Evolutionary conservation across 2,329 filamentous ascomycete genomes (phyloP).

Genomic region (Ascochyta pisi): DNA sequence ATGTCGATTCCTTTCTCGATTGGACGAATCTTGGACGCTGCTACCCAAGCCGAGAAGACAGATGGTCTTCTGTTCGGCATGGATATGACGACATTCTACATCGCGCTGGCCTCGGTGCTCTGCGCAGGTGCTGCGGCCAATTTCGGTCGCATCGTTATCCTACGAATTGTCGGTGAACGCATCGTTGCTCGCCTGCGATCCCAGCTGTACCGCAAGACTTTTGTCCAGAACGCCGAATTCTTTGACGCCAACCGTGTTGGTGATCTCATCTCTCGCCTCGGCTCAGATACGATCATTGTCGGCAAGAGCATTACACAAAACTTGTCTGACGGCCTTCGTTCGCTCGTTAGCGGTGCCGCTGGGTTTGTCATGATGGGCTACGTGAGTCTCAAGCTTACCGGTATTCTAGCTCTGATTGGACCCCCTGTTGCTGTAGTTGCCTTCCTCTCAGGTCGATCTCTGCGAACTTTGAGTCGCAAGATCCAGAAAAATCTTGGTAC

Average conservation of each 20-base stretch:
- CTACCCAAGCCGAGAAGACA: slow-evolving; percentile 72
- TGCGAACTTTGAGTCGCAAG: slow-evolving; percentile 86
- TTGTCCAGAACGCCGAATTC: slow-evolving; percentile 97
- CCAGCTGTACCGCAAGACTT: slow-evolving; percentile 88
- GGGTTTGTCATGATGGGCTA: slow-evolving; percentile 96
- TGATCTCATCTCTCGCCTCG: slow-evolving; percentile 92
- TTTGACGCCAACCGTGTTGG: slow-evolving; percentile 98
- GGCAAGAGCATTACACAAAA: slow-evolving; percentile 99
- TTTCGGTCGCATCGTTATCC: slow-evolving; percentile 90
- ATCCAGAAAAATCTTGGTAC: slow-evolving; percentile 94
- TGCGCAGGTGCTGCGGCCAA: slow-evolving; percentile 87
- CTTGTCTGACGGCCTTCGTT: slow-evolving; percentile 90
- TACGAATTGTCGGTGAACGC: slow-evolving; percentile 92
- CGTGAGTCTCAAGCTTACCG: slow-evolving; percentile 88
- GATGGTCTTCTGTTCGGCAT: slow-evolving; percentile 80
- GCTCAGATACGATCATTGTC: slow-evolving; percentile 96
- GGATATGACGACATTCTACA: slow-evolving; percentile 86
- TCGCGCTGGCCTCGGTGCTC: slow-evolving; percentile 74
- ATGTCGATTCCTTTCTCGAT: slow-evolving; percentile 98
- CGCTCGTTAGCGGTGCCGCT: slow-evolving; percentile 86
- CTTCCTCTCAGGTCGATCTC: slow-evolving; percentile 88
- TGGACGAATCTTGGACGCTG: slow-evolving; percentile 91
- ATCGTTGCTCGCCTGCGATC: slow-evolving; percentile 90
- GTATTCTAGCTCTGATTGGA: slow-evolving; percentile 83
- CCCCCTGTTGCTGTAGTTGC: slow-evolving; percentile 90